Evolutionary conservation across 73 alveolate genomes (phyloP).

Genomic region (Breviolum minutum): DNA sequence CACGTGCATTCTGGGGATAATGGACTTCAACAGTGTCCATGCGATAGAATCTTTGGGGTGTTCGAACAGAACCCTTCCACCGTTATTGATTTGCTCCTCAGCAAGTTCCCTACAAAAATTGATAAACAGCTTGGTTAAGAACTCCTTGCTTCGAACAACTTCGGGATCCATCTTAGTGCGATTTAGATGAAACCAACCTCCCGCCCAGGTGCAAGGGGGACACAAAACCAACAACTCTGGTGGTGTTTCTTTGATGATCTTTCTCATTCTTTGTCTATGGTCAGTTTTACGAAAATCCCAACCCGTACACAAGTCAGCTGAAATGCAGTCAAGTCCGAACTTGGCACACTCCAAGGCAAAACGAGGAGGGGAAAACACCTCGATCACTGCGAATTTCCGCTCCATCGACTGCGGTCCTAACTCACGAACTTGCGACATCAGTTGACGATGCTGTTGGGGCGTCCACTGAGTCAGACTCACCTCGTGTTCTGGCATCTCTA

Average conservation of each 20-base stretch:
- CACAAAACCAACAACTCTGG: slow-evolving; percentile 8
- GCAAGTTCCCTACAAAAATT: background rate
- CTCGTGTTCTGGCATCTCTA: background rate
- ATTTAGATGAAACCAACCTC: slow-evolving; percentile 28
- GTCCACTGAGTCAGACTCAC: slow-evolving; percentile 6
- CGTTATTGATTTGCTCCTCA: background rate
- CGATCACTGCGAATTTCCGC: background rate
- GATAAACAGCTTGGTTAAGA: background rate
- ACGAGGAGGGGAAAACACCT: slow-evolving; percentile 49
- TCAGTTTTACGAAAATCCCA: slow-evolving; percentile 14
- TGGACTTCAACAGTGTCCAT: background rate
- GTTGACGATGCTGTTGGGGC: slow-evolving; percentile 12
- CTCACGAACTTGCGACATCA: background rate
- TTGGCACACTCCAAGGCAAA: background rate
- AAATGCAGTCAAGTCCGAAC: background rate
- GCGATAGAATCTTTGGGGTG: background rate
- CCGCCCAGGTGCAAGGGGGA: slow-evolving; percentile 62
- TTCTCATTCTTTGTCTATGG: background rate
- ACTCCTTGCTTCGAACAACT: background rate
- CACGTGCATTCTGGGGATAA: background rate
- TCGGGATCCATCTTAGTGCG: background rate
- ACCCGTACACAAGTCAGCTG: slow-evolving; percentile 40
- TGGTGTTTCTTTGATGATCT: background rate
- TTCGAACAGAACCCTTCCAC: slow-evolving; percentile 28
- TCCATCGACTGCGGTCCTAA: background rate